Conservation (phyloP, 2,329 filamentous ascomycete species). For the Ophiocordyceps camponoti-saundersi region DNA sequence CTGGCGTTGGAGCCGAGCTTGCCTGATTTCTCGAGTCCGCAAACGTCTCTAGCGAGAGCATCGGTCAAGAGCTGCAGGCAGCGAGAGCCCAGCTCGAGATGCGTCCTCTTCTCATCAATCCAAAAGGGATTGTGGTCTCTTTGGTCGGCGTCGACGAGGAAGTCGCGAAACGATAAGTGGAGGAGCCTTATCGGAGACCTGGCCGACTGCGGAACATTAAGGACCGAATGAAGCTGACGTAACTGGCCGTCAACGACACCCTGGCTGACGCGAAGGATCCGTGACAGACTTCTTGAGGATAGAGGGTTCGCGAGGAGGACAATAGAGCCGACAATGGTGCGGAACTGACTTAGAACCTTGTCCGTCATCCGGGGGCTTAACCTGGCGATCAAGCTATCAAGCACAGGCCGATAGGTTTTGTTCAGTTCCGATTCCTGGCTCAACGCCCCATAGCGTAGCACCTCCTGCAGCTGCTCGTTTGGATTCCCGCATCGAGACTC, state of each 20-base stretch:
- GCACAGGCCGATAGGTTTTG: not conserved
- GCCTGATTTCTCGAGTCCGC: not conserved
- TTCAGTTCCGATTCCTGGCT: not conserved
- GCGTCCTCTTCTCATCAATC: not conserved
- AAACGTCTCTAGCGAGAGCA: not conserved
- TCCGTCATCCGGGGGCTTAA: not conserved
- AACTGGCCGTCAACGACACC: not conserved
- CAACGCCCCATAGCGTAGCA: not conserved
- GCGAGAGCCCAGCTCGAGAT: not conserved
- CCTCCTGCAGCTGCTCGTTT: not conserved
- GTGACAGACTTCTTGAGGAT: not conserved
- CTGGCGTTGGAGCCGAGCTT: not conserved
- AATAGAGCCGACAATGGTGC: not conserved
- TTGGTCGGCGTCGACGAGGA: not conserved
- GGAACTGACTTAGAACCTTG: not conserved
- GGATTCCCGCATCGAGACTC: slow-evolving; percentile 1
- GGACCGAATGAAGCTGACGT: not conserved
- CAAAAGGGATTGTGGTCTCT: not conserved
- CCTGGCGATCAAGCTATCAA: not conserved
- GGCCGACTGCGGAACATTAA: not conserved
- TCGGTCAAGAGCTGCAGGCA: not conserved
- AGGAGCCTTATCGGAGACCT: not conserved
- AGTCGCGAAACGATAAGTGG: not conserved
- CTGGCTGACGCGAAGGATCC: not conserved
- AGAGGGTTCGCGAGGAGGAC: not conserved